Evolutionary conservation across 2,329 filamentous ascomycete genomes (phyloP).

Genomic region (Aspergillus tamarii): DNA sequence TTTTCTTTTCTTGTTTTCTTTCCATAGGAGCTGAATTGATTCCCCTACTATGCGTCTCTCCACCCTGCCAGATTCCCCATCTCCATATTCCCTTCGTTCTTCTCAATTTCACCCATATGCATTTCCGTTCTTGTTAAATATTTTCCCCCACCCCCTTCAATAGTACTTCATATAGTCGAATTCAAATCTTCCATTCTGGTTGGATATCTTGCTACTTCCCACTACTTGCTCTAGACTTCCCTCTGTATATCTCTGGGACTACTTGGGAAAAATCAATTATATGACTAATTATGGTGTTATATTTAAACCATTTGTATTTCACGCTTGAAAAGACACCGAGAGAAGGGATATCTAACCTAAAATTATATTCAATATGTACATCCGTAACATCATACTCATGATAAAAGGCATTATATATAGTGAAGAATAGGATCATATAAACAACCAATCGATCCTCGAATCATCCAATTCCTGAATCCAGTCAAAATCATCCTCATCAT

Average conservation of each 20-base stretch:
- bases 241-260: not conserved
- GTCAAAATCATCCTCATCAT: slow-evolving; percentile 39
- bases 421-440: slow-evolving; percentile 33
- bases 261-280: not conserved
- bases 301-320: not conserved
- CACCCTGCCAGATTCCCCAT: slow-evolving; percentile 1
- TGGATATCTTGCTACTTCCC: not conserved
- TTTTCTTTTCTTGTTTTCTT: slow-evolving; percentile 1
- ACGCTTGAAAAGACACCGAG: not conserved
- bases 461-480: slow-evolving; percentile 46
- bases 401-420: slow-evolving; percentile 6
- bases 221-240: not conserved
- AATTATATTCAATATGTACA: not conserved
- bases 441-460: slow-evolving; percentile 45
- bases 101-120: slow-evolving; percentile 7
- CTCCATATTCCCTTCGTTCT: slow-evolving; percentile 1
- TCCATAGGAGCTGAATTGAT: slow-evolving; percentile 17
- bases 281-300: not conserved
- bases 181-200: not conserved
- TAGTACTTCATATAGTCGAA: slow-evolving; percentile 8
- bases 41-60: slow-evolving; percentile 10
- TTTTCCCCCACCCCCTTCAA: not conserved
- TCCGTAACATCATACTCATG: slow-evolving; percentile 5
- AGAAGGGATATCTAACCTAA: not conserved
- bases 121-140: slow-evolving; percentile 20